A percentile compares a stretch with the other conserved stretches of the same genome.
Evolutionary conservation across 2,329 filamentous ascomycete genomes (phyloP).

Genomic region (Penicillium oxalicum): DNA sequence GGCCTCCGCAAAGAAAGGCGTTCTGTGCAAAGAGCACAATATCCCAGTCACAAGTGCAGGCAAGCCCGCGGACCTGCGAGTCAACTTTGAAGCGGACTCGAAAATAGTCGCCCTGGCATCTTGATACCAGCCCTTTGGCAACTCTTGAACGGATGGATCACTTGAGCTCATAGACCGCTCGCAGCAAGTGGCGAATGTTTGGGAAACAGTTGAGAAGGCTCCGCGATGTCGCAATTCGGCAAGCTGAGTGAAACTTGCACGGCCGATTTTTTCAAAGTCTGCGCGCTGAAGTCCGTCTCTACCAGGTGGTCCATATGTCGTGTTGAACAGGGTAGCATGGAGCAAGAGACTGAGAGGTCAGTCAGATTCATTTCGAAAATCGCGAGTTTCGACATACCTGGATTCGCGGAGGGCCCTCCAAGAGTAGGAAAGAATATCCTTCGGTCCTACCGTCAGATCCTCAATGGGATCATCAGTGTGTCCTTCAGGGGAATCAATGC

Average conservation of each 20-base stretch:
- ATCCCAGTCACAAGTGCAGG: constrained; percentile 81
- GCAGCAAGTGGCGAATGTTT: constrained; percentile 81
- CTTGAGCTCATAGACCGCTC: constrained; percentile 53
- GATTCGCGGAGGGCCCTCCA: constrained; percentile 94
- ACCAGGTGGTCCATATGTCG: constrained; percentile 43
- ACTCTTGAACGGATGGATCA: constrained; percentile 36
- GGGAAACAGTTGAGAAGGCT: constrained; percentile 86
- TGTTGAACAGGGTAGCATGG: constrained; percentile 54
- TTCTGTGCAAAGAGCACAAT: constrained; percentile 56
- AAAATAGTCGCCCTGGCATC: constrained; percentile 62
- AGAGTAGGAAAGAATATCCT: constrained; percentile 87
- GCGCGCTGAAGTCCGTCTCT: constrained; percentile 46
- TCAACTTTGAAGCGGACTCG: constrained; percentile 70
- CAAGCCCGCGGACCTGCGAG: constrained; percentile 84
- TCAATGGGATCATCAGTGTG: constrained; percentile 57
- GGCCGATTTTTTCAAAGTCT: constrained; percentile 62
- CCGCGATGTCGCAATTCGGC: constrained; percentile 80
- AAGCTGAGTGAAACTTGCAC: constrained; percentile 74
- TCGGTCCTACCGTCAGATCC: constrained; percentile 69
- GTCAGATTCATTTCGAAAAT: constrained; percentile 8
- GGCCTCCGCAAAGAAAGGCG: constrained; percentile 36
- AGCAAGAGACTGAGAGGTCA: constrained; percentile 60
- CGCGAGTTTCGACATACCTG: constrained; percentile 51
- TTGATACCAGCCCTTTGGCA: constrained; percentile 66
- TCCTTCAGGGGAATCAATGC: constrained; percentile 91